phyloP scores from a whole-genome alignment of 1,284 basidiomycete species.

The Cryptococcus hybrid region DNA sequence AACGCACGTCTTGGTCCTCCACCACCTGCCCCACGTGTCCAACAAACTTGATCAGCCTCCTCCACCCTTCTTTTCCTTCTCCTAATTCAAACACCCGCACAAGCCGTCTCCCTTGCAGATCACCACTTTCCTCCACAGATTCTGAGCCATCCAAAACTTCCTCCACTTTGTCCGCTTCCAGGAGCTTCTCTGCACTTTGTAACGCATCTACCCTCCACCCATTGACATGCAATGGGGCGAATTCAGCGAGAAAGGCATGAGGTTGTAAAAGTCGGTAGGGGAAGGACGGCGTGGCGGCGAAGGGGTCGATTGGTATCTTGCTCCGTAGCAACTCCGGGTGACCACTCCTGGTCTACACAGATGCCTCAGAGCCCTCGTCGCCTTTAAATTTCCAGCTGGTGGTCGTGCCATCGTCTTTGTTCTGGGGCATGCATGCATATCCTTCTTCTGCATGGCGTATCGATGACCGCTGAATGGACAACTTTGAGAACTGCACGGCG shows the following conservation, averaged over 20 bases:
- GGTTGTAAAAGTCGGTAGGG: conserved; percentile 36
- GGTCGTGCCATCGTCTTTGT: too few relatives aligned
- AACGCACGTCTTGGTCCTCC: conserved; percentile 34
- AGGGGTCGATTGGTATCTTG: neutral
- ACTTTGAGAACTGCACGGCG: neutral
- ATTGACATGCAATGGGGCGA: conserved; percentile 33
- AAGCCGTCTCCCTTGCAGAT: conserved; percentile 33
- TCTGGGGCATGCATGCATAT: too few relatives aligned
- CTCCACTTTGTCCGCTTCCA: neutral
- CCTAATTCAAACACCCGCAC: conserved; percentile 30
- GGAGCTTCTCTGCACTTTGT: neutral
- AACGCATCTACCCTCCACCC: conserved; percentile 27
- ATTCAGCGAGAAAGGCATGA: conserved; percentile 27
- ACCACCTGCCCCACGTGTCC: conserved; percentile 13
- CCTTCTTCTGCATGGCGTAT: neutral
- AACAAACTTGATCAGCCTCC: conserved; percentile 14
- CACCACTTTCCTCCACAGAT: conserved; percentile 5
- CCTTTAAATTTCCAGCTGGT: too few relatives aligned
- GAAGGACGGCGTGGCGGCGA: conserved; percentile 19
- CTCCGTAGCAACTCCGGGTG: too few relatives aligned
- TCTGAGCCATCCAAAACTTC: neutral
- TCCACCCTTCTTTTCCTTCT: conserved; percentile 31
- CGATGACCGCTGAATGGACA: neutral
- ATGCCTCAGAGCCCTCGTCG: too few relatives aligned
- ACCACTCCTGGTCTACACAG: too few relatives aligned